A percentile compares a stretch with the other conserved stretches of the same genome.
These are phyloP conservation scores for Triangularia verruculosa DNA, from an alignment of 2,329 filamentous ascomycete genomes.

Conservation along the genomic window DNA sequence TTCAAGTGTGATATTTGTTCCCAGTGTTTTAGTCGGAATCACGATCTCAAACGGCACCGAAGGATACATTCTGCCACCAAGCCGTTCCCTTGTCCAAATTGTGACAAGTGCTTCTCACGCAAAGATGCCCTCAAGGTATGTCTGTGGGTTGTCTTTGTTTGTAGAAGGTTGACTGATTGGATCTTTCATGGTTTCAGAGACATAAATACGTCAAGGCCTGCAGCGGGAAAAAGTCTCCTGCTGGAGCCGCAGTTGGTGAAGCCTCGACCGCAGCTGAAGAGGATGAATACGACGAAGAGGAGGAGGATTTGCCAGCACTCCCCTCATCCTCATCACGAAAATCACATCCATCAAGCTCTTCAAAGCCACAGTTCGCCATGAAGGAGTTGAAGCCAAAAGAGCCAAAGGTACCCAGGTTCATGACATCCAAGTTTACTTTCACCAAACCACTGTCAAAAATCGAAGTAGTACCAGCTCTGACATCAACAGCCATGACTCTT, in stretches of 20 bases:
- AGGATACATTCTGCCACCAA: conserved; percentile 91
- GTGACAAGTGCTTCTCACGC: conserved; percentile 91
- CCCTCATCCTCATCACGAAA: not conserved
- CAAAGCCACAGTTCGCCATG: not conserved
- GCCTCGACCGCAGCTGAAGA: not conserved
- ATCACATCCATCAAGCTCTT: not conserved
- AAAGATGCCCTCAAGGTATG: conserved; percentile 91
- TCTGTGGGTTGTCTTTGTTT: not conserved
- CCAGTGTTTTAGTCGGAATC: conserved; percentile 91
- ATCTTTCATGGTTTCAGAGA: not conserved
- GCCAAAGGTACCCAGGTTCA: not conserved
- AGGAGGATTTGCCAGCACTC: not conserved
- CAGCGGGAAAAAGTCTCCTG: not conserved
- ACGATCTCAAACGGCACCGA: conserved; percentile 93
- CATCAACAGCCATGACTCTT: not conserved
- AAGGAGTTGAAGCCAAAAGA: not conserved
- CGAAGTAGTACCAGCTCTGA: not conserved
- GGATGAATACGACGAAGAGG: not conserved
- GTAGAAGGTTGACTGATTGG: not conserved
- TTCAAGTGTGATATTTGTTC: conserved; percentile 92
- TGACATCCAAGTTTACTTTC: not conserved
- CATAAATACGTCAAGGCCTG: not conserved
- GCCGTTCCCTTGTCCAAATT: conserved; percentile 85
- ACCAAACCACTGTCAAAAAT: not conserved
- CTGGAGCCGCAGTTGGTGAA: not conserved